Evolutionary conservation across 257 asterid genomes (phyloP).

Genomic region (Anisodus acutangulus): DNA sequence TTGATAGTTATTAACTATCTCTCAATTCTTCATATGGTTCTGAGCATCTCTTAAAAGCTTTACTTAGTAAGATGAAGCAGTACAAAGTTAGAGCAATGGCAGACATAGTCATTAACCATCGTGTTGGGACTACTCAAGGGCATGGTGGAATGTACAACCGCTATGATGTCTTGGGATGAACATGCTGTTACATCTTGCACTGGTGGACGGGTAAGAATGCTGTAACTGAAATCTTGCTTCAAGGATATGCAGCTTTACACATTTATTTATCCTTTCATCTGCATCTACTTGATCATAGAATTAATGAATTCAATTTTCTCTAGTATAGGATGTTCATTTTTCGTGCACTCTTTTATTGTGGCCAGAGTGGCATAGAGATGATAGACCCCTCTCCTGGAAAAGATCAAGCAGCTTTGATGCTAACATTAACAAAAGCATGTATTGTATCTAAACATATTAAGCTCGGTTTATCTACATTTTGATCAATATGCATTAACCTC

Average conservation of each 20-base stretch:
- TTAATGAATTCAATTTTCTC: neutral
- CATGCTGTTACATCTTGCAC: conserved; percentile 87
- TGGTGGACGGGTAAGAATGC: conserved; percentile 77
- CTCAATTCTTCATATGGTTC: conserved; percentile 81
- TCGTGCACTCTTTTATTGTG: neutral
- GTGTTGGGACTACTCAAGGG: conserved; percentile 88
- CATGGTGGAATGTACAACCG: conserved; percentile 91
- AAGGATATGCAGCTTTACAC: conserved; percentile 1
- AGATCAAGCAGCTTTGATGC: neutral
- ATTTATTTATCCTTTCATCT: neutral
- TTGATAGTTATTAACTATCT: conserved; percentile 26
- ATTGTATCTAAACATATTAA: neutral
- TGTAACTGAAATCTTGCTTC: conserved; percentile 18
- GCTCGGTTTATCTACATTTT: neutral
- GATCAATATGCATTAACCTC: neutral
- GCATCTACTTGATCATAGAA: neutral
- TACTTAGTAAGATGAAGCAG: conserved; percentile 82
- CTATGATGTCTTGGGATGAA: conserved; percentile 90
- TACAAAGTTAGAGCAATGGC: conserved; percentile 92
- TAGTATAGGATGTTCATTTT: neutral
- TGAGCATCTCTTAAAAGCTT: conserved; percentile 69
- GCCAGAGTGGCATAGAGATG: neutral
- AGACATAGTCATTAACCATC: conserved; percentile 93
- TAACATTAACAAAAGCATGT: neutral
- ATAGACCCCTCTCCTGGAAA: neutral